phyloP scores from a whole-genome alignment of 2,329 filamentous ascomycete genomes.

The Colletotrichum tropicale region DNA sequence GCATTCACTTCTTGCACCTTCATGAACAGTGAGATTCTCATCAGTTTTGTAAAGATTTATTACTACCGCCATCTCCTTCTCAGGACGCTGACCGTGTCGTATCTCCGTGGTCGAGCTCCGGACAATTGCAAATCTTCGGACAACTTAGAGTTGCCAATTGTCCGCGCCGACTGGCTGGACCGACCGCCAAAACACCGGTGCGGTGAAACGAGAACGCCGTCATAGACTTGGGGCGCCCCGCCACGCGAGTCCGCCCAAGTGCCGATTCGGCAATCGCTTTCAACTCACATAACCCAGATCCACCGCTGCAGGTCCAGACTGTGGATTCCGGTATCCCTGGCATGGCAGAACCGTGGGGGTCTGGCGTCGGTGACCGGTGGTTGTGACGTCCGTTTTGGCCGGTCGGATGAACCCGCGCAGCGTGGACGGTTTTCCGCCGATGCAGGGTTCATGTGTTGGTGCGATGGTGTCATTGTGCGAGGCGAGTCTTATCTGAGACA shows the following conservation, averaged over 20 bases:
- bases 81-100: not conserved
- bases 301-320: not conserved
- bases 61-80: fast-evolving
- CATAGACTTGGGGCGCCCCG: not conserved
- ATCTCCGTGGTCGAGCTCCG: not conserved
- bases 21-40: not conserved
- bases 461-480: not conserved
- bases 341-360: not conserved
- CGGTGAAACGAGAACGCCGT: not conserved
- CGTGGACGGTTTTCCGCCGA: not conserved
- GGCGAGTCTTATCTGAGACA: not conserved
- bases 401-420: not conserved
- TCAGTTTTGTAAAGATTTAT: not conserved
- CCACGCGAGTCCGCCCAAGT: not conserved
- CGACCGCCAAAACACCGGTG: not conserved
- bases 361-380: not conserved
- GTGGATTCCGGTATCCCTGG: no score
- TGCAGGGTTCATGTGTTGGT: not conserved
- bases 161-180: not conserved
- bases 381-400: not conserved
- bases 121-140: not conserved
- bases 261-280: not conserved
- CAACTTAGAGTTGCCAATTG: not conserved
- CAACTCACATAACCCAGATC: not conserved
- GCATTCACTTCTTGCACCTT: not conserved